Evolutionary conservation across 805 yeast genomes (phyloP).

Genomic region (Sungouiella thailandica): DNA sequence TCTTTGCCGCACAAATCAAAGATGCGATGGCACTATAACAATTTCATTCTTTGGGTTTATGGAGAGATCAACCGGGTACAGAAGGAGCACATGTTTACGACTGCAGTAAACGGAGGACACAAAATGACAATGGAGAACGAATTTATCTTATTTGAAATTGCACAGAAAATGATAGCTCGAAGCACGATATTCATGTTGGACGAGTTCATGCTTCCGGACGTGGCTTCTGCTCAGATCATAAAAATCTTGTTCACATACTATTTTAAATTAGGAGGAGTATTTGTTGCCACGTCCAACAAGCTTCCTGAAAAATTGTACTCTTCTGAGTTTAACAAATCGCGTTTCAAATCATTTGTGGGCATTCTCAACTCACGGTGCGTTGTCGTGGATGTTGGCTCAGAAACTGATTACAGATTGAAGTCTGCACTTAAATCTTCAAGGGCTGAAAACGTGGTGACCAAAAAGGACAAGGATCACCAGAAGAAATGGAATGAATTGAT

Average conservation of each 20-base stretch:
- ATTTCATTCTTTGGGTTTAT: conserved; percentile 65
- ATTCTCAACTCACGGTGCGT: conserved; percentile 57
- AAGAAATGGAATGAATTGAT: conserved; percentile 33
- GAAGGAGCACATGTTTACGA: conserved; percentile 35
- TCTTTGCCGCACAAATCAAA: conserved; percentile 60
- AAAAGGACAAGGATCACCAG: conserved; percentile 19
- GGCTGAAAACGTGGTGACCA: conserved; percentile 29
- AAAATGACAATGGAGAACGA: conserved; percentile 47
- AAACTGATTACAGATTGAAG: conserved; percentile 48
- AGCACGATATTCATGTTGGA: conserved; percentile 61
- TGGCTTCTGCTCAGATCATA: conserved; percentile 67
- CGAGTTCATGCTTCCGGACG: conserved; percentile 74
- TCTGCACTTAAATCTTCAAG: conserved; percentile 17
- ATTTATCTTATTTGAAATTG: conserved; percentile 60
- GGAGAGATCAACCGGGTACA: conserved; percentile 55
- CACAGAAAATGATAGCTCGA: conserved; percentile 54
- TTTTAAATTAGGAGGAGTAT: conserved; percentile 69
- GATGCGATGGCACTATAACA: conserved; percentile 67
- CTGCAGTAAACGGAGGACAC: conserved; percentile 17
- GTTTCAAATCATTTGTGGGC: conserved; percentile 52
- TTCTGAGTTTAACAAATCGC: conserved; percentile 54
- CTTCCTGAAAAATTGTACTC: conserved; percentile 69
- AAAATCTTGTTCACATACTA: conserved; percentile 61
- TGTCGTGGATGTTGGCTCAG: conserved; percentile 56
- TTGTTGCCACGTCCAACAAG: conserved; percentile 70